These are phyloP conservation scores for Salvia rosmarinus DNA, from an alignment of 257 asterid genomes.

Conservation along the genomic window DNA sequence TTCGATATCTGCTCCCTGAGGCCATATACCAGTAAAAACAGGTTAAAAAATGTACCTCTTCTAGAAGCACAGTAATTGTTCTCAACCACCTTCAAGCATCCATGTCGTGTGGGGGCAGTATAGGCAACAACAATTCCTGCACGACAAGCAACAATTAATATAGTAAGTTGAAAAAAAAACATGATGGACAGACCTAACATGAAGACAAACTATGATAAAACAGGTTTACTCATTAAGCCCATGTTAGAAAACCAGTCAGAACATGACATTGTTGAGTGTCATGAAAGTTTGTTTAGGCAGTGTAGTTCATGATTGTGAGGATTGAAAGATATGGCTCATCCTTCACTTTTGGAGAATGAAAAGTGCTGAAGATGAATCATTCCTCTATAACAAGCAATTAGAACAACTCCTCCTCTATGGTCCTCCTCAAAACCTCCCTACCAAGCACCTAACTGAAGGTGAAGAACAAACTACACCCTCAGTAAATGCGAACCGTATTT, in stretches of 20 bases:
- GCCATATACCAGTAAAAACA: constrained; percentile 17
- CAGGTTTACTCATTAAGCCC: constrained; percentile 10
- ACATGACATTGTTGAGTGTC: constrained; percentile 6
- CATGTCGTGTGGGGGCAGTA: constrained; percentile 74
- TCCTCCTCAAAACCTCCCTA: neutral
- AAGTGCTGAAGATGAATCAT: neutral
- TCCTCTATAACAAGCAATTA: neutral
- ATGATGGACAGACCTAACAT: neutral
- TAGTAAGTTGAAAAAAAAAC: constrained; percentile 1
- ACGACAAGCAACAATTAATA: constrained; percentile 24
- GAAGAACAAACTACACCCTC: constrained; percentile 1
- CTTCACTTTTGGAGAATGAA: neutral
- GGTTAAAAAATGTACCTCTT: constrained; percentile 60
- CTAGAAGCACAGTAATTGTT: constrained; percentile 89
- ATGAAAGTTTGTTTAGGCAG: neutral
- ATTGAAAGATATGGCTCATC: constrained; percentile 1
- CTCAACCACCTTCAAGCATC: constrained; percentile 95
- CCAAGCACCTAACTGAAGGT: constrained; percentile 5
- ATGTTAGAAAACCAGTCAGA: constrained; percentile 22
- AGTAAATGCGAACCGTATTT: neutral
- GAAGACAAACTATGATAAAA: neutral
- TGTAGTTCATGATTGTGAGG: neutral
- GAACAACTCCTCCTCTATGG: neutral
- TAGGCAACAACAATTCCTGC: constrained; percentile 81
- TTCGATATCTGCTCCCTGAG: constrained; percentile 18